Percentiles rank a stretch among this genome's conserved stretches.
Evolutionary conservation across 306 rosid genomes (phyloP).

Genomic region (Glycine latifolia): DNA sequence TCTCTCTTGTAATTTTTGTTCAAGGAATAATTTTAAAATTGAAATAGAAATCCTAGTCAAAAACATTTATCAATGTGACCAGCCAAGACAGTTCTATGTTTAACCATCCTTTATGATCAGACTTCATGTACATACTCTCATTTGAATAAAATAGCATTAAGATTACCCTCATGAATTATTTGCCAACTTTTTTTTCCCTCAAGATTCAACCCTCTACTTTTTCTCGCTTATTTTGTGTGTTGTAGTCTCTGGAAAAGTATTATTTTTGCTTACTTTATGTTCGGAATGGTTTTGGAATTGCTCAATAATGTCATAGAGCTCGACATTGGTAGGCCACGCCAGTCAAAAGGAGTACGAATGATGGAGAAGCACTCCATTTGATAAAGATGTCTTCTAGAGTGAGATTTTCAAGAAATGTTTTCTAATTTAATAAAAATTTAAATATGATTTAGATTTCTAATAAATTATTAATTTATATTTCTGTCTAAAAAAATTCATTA

Average conservation of each 20-base stretch:
- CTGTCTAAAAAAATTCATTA: too few relatives aligned
- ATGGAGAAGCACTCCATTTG: neutral
- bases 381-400: neutral
- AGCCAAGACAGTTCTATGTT: neutral
- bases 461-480: too few relatives aligned
- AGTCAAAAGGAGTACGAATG: slow-evolving; percentile 1
- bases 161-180: neutral
- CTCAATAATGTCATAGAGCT: slow-evolving; percentile 29
- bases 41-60: too few relatives aligned
- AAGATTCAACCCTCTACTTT: neutral
- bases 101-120: neutral
- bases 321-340: slow-evolving; percentile 37
- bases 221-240: neutral
- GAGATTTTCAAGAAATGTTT: too few relatives aligned
- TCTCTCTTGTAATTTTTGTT: too few relatives aligned
- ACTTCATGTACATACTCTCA: neutral
- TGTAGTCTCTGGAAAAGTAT: slow-evolving; percentile 12
- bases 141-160: neutral
- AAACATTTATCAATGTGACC: too few relatives aligned
- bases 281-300: slow-evolving; percentile 29
- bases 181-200: too few relatives aligned
- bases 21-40: too few relatives aligned
- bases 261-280: slow-evolving; percentile 21
- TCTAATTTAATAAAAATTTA: too few relatives aligned
- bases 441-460: too few relatives aligned